phyloP scores from a whole-genome alignment of 768 basidiomycete genomes.

The Suillus weaverae region DNA sequence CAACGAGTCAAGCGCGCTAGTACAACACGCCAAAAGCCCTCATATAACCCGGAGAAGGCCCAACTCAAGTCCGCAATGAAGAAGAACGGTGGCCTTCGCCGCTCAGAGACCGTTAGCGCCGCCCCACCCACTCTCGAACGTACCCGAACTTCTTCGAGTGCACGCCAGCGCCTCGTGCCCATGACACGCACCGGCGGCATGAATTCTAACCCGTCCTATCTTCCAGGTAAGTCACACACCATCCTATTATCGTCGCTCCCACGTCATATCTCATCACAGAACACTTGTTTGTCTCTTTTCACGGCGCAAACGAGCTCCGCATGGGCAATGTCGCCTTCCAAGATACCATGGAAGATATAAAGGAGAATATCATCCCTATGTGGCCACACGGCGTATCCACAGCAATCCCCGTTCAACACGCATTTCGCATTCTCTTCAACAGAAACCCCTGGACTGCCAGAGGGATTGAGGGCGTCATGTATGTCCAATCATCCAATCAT shows the following conservation, averaged over 20 bases:
- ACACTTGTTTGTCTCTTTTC: slow-evolving; percentile 73
- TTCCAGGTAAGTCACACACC: slow-evolving; percentile 25
- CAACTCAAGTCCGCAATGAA: slow-evolving; percentile 62
- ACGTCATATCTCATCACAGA: slow-evolving; percentile 39
- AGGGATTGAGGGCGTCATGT: slow-evolving; percentile 57
- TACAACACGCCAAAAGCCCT: slow-evolving; percentile 23
- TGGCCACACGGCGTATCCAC: slow-evolving; percentile 67
- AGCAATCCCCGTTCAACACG: slow-evolving; percentile 22
- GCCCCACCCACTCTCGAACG: slow-evolving; percentile 31
- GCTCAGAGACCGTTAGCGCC: slow-evolving; percentile 23
- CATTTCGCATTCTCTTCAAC: slow-evolving; percentile 65
- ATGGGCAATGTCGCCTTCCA: slow-evolving; percentile 47
- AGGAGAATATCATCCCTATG: slow-evolving; percentile 53
- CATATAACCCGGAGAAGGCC: slow-evolving; percentile 26
- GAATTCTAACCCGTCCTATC: slow-evolving; percentile 36
- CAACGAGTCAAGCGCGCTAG: slow-evolving; percentile 38
- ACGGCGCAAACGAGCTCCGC: slow-evolving; percentile 62
- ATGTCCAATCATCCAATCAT: slow-evolving; percentile 20
- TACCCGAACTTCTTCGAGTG: slow-evolving; percentile 44
- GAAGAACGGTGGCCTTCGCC: slow-evolving; percentile 36
- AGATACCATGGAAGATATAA: slow-evolving; percentile 58
- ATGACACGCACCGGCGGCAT: slow-evolving; percentile 33
- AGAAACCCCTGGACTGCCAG: slow-evolving; percentile 68
- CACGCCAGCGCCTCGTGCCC: slow-evolving; percentile 31
- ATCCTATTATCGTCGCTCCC: slow-evolving; percentile 10